Base-by-base conservation (phyloP, 768 basidiomycete genomes). In the Podaxis sp. region DNA sequence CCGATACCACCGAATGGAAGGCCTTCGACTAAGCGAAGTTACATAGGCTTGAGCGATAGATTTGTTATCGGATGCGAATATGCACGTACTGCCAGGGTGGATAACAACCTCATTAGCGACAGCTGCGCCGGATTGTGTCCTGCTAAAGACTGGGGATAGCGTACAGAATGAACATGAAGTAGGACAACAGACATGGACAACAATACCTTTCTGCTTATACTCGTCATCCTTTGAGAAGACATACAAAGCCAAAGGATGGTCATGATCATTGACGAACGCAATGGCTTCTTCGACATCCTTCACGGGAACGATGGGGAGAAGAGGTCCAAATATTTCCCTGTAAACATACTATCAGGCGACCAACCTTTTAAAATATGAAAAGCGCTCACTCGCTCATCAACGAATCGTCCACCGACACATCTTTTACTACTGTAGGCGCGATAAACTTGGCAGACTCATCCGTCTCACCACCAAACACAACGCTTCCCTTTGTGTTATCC, bases 261-360 rank as follows among this genome's bases (percentile, higher is more conserved):
- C 88, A 38, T 89, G 79, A 15, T 73, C 72, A 66, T 88, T 88
- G 58, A 94, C 81, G 60, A 86, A 87, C 11, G 83, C 80, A 62
- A 94, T 86, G 2, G 87, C 93, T 41, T 84, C 87, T 37, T 93
- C 90, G 6, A 91, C 58, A 59, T 82, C 71, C n/a, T 87, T 83
- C 26, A 94, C 86, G 0, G 87, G 83, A 0, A 95, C 76, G 44
- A 96, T 79, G 2, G 91, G 88, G 24, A 96, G 75, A 10, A 96
- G 66, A 7, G 94, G 93, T 0, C 93, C 94, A 67, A 96, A 95
- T 48, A 95, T 80, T 69, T 95, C 94, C 64, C 91, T 93, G 65
- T 48, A 50, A 22, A 5, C 55, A 17, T 4, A 17, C 20, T 22
- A 12, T 38, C 13, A 52, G 33, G 11, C 49, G 20, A 46, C 51